A percentile compares a stretch with the other conserved stretches of the same genome.
These are phyloP conservation scores for Diaporthe destruens DNA, from an alignment of 2,329 filamentous ascomycete genomes.

Conservation along the genomic window DNA sequence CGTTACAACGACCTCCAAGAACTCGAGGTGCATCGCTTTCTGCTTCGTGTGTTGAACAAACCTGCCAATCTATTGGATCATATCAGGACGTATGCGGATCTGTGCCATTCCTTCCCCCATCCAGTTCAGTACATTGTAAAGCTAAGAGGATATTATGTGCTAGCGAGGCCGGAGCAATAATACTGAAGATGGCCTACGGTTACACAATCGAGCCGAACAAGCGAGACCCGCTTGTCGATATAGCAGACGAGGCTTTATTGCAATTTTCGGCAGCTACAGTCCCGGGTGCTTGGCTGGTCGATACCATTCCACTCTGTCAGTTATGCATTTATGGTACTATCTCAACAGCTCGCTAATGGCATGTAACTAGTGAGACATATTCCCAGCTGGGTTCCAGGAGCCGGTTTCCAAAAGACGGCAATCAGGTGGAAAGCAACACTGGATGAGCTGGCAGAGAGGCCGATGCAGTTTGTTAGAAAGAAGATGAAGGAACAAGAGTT, in stretches of 20 bases:
- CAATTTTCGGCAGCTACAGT: slow-evolving; percentile 48
- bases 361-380: slow-evolving; percentile 51
- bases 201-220: slow-evolving; percentile 50
- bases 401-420: slow-evolving; percentile 49
- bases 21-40: slow-evolving; percentile 31
- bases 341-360: not conserved
- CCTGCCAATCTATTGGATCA: slow-evolving; percentile 15
- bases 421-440: slow-evolving; percentile 45
- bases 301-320: slow-evolving; percentile 47
- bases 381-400: slow-evolving; percentile 49
- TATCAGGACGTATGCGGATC: slow-evolving; percentile 24
- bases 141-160: not conserved
- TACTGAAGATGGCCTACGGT: slow-evolving; percentile 47
- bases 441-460: slow-evolving; percentile 44
- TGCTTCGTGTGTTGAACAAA: slow-evolving; percentile 24
- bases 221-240: slow-evolving; percentile 48
- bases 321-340: not conserved
- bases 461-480: slow-evolving; percentile 49
- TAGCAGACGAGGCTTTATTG: slow-evolving; percentile 49
- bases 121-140: too few relatives aligned
- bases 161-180: slow-evolving; percentile 35
- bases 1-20: slow-evolving; percentile 26
- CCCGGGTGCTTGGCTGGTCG: slow-evolving; percentile 51
- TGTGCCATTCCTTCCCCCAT: not conserved
- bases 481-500: slow-evolving; percentile 24